phyloP scores from a whole-genome alignment of 2,329 filamentous ascomycete genomes.

The Trichophyton mentagrophytes region DNA sequence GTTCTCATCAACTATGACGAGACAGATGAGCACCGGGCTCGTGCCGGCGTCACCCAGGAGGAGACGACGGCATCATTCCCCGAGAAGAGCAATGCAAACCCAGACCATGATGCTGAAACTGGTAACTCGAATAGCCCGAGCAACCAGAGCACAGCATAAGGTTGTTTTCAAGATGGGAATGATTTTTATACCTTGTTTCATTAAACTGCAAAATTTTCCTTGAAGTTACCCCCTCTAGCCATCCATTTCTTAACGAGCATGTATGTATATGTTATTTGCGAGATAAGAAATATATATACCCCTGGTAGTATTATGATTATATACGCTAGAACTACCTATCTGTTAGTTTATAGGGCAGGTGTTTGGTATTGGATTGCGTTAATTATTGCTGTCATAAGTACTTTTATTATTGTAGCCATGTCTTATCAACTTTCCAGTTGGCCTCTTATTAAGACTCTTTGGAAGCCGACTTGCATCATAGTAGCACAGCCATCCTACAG shows the following conservation, averaged over 20 bases:
- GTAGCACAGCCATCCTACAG: no score
- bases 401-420: no score
- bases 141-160: not conserved
- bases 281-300: not conserved
- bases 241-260: not conserved
- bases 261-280: not conserved
- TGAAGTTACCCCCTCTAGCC: not conserved
- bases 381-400: no score
- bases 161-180: no score
- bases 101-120: constrained; percentile 1
- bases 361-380: no score
- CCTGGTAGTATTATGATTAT: not conserved
- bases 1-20: constrained; percentile 41
- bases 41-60: constrained; percentile 12
- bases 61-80: constrained; percentile 4
- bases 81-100: not conserved
- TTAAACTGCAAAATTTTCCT: not conserved
- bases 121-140: constrained; percentile 1
- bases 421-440: no score
- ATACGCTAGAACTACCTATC: no score
- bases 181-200: not conserved
- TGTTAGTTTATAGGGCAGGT: no score
- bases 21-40: constrained; percentile 30
- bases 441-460: no score
- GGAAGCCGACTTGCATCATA: no score